phyloP scores from a whole-genome alignment of 1,284 basidiomycete genomes.

The Kwoniella shivajii region DNA sequence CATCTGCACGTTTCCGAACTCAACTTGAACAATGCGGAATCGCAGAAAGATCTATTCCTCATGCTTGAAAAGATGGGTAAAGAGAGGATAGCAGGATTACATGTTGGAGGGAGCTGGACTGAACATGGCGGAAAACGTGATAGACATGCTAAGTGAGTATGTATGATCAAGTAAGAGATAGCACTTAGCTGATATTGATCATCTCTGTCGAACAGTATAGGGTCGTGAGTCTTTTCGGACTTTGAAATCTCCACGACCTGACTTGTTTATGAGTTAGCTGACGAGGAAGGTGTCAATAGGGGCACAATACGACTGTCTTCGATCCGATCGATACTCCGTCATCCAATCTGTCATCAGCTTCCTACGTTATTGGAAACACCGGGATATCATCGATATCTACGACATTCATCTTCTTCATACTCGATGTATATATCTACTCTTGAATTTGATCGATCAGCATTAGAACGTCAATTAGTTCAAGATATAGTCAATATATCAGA shows the following conservation, averaged over 20 bases:
- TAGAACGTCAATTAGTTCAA: constrained; percentile 12
- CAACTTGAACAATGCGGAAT: constrained; percentile 15
- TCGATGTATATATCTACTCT: background rate
- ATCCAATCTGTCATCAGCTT: constrained; percentile 13
- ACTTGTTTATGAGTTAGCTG: too few relatives aligned
- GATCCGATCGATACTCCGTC: constrained; percentile 19
- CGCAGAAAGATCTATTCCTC: constrained; percentile 14
- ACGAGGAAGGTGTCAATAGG: background rate
- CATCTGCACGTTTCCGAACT: constrained; percentile 23
- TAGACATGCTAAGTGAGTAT: constrained; percentile 28
- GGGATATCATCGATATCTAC: constrained; percentile 13
- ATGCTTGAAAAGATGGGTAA: constrained; percentile 12
- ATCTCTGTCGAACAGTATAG: constrained; percentile 9
- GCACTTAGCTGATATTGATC: background rate
- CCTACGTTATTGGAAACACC: constrained; percentile 29
- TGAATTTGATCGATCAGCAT: constrained; percentile 5
- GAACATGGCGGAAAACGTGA: constrained; percentile 17
- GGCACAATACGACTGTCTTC: constrained; percentile 23
- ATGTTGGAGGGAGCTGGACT: constrained; percentile 22
- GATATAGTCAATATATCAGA: constrained; percentile 7
- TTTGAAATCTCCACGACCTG: too few relatives aligned
- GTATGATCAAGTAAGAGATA: background rate
- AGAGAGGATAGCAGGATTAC: constrained; percentile 21
- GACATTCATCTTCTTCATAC: background rate
- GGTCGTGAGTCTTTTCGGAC: constrained; percentile 19